Conservation (phyloP, 2,329 filamentous ascomycete species). For the Plenodomus lindquistii region DNA sequence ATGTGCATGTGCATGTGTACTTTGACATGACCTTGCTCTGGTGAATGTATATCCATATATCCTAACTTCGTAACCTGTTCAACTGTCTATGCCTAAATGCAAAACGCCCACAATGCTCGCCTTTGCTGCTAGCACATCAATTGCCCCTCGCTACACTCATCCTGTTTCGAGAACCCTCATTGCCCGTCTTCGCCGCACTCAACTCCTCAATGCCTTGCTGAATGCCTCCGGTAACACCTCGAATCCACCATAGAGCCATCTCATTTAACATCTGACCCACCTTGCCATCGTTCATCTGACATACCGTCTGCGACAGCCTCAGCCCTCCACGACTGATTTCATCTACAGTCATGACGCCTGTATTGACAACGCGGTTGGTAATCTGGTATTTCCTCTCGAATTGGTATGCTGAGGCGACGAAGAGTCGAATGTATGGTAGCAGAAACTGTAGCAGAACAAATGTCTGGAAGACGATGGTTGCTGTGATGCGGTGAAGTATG, state of each 20-base stretch:
- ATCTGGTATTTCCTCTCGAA: slow-evolving; percentile 71
- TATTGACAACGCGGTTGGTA: slow-evolving; percentile 60
- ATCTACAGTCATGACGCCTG: slow-evolving; percentile 58
- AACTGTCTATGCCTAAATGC: slow-evolving; percentile 2
- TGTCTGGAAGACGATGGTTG: slow-evolving; percentile 59
- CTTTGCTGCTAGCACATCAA: background rate
- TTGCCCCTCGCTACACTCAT: slow-evolving; percentile 7
- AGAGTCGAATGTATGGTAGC: slow-evolving; percentile 62
- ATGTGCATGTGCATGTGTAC: background rate
- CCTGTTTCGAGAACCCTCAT: slow-evolving; percentile 1
- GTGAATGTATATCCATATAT: background rate
- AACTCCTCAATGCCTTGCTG: slow-evolving; percentile 65
- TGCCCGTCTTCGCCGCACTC: slow-evolving; percentile 45
- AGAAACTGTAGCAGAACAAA: slow-evolving; percentile 65
- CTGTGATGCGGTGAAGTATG: slow-evolving; percentile 62
- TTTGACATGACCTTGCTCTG: background rate
- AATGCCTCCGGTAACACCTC: slow-evolving; percentile 67
- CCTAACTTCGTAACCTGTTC: slow-evolving; percentile 1
- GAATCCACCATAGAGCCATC: slow-evolving; percentile 63
- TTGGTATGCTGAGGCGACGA: slow-evolving; percentile 59
- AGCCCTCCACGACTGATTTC: slow-evolving; percentile 57
- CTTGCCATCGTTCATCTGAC: slow-evolving; percentile 65
- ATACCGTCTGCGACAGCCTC: slow-evolving; percentile 58
- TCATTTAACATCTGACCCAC: slow-evolving; percentile 63
- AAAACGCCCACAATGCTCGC: background rate